phyloP scores from a whole-genome alignment of 768 basidiomycete genomes.

The Myochromella boudieri region DNA sequence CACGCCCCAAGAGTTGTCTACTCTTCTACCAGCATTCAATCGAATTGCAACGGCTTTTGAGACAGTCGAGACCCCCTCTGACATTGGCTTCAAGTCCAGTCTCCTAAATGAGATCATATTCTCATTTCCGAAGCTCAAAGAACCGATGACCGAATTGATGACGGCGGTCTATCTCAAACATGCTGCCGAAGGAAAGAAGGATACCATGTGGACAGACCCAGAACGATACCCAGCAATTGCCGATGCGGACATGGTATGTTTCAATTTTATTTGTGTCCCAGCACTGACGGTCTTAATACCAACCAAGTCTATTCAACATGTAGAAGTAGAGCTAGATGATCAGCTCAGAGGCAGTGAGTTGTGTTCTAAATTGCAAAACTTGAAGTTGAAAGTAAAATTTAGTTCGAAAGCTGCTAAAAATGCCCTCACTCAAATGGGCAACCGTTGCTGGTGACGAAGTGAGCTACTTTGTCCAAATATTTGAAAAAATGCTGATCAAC shows the following conservation, averaged over 20 bases:
- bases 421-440: slow-evolving; percentile 73
- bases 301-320: slow-evolving; percentile 59
- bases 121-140: slow-evolving; percentile 64
- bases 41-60: slow-evolving; percentile 68
- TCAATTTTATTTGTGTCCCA: background rate
- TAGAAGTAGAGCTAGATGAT: slow-evolving; percentile 70
- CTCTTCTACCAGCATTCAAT: slow-evolving; percentile 73
- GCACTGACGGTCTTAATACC: slow-evolving; percentile 8
- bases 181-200: slow-evolving; percentile 68
- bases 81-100: slow-evolving; percentile 59
- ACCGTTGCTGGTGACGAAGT: slow-evolving; percentile 73
- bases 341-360: slow-evolving; percentile 66
- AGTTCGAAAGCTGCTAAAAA: slow-evolving; percentile 74
- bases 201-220: slow-evolving; percentile 62
- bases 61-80: slow-evolving; percentile 35
- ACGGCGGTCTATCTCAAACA: slow-evolving; percentile 55
- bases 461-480: slow-evolving; percentile 7
- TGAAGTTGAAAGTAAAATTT: slow-evolving; percentile 1
- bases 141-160: slow-evolving; percentile 53
- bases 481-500: background rate
- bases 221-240: slow-evolving; percentile 50
- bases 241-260: slow-evolving; percentile 58
- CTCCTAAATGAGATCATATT: slow-evolving; percentile 72
- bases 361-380: background rate
- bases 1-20: slow-evolving; percentile 77